Conservation (phyloP, 2,329 filamentous ascomycete genomes). For the Ascocoryne sarcoides region DNA sequence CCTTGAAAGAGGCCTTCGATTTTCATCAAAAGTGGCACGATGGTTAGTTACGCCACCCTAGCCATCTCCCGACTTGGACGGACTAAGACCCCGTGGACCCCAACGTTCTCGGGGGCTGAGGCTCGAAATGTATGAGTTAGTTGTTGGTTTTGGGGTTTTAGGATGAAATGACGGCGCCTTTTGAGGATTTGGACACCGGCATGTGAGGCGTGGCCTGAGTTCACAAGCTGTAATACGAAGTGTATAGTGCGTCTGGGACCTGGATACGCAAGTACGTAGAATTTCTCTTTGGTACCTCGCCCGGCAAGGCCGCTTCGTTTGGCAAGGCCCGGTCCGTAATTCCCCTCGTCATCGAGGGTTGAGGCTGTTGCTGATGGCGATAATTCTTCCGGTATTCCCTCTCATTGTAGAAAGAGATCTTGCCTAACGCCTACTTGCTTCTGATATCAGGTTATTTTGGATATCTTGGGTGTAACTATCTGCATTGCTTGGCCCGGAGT, state of each 20-base stretch:
- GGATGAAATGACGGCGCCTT: background rate
- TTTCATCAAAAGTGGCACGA: background rate
- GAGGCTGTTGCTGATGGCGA: too few relatives aligned
- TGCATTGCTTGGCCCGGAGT: background rate
- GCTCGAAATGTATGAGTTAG: background rate
- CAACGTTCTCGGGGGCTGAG: background rate
- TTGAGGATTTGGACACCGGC: background rate
- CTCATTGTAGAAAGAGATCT: too few relatives aligned
- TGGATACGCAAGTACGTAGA: background rate
- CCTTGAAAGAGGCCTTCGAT: background rate
- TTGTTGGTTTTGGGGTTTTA: background rate
- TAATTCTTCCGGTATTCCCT: too few relatives aligned
- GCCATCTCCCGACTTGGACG: background rate
- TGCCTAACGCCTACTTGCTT: too few relatives aligned
- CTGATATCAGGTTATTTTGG: background rate
- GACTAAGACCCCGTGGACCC: background rate
- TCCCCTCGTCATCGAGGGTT: too few relatives aligned
- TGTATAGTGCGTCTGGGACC: background rate
- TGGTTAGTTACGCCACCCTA: background rate
- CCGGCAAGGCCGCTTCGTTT: too few relatives aligned
- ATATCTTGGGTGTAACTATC: background rate
- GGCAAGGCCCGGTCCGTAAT: too few relatives aligned
- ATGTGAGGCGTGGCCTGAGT: too few relatives aligned
- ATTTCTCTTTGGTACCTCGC: background rate
- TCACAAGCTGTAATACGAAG: too few relatives aligned